Conservation (phyloP, 1,139 yeast genomes). For the Sugiyamaella neomexicana region DNA sequence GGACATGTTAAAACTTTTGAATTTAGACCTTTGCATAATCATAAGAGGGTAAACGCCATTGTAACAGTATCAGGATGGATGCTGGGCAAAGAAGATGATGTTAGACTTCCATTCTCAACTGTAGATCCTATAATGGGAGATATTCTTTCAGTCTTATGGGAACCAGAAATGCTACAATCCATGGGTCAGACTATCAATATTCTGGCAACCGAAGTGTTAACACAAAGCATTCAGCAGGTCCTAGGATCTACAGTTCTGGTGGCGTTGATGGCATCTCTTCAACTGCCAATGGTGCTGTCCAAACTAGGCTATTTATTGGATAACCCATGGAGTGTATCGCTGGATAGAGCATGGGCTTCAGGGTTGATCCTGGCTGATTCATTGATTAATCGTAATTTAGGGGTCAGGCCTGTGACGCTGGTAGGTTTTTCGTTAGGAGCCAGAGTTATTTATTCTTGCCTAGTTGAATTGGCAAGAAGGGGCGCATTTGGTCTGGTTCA, state of each 20-base stretch:
- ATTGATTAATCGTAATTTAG: constrained; percentile 78
- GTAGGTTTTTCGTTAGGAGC: constrained; percentile 96
- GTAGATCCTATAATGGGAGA: constrained; percentile 99
- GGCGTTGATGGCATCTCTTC: constrained; percentile 95
- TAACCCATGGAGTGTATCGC: constrained; percentile 97
- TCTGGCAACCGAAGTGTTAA: constrained; percentile 88
- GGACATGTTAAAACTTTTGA: constrained; percentile 95
- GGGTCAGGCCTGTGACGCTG: constrained; percentile 87
- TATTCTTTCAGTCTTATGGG: constrained; percentile 88
- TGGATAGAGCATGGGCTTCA: constrained; percentile 97
- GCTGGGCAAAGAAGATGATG: constrained; percentile 94
- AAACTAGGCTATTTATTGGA: constrained; percentile 87
- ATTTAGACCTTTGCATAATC: constrained; percentile 87
- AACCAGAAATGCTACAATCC: constrained; percentile 94
- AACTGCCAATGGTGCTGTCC: constrained; percentile 86
- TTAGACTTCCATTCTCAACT: constrained; percentile 91
- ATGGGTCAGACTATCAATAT: constrained; percentile 96
- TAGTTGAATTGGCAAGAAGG: constrained; percentile 78
- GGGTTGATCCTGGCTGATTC: constrained; percentile 93
- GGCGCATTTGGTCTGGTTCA: constrained; percentile 90
- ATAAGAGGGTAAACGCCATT: constrained; percentile 80
- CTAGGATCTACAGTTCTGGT: constrained; percentile 88
- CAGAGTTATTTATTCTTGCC: constrained; percentile 85
- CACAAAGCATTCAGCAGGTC: constrained; percentile 92
- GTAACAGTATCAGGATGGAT: constrained; percentile 98